A percentile compares a stretch with the other conserved stretches of the same genome.
Evolutionary conservation across 2,329 filamentous ascomycete genomes (phyloP).

Genomic region (Hypoxylon sp.): DNA sequence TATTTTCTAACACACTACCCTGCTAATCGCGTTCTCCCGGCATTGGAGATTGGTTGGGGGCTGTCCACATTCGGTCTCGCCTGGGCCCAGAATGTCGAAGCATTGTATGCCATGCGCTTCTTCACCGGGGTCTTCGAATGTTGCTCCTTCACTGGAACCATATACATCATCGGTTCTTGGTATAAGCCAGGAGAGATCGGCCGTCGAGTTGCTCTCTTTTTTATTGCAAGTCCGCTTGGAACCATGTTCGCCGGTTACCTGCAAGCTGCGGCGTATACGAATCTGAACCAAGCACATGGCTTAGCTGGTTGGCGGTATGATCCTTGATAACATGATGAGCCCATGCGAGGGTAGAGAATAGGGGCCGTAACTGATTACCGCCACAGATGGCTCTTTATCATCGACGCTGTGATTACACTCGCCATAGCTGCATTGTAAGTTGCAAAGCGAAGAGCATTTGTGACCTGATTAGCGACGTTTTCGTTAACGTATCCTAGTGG

Average conservation of each 20-base stretch:
- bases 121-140: constrained; percentile 52
- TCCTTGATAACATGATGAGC: constrained; percentile 1
- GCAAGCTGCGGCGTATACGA: constrained; percentile 66
- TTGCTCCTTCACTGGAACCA: constrained; percentile 47
- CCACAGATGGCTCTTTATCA: constrained; percentile 64
- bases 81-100: constrained; percentile 50
- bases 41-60: constrained; percentile 51
- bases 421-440: constrained; percentile 61
- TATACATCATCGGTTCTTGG: constrained; percentile 54
- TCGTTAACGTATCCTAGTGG: constrained; percentile 47
- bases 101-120: constrained; percentile 53
- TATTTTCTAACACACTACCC: constrained; percentile 55
- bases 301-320: constrained; percentile 60
- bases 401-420: constrained; percentile 69
- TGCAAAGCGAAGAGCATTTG: neutral
- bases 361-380: constrained; percentile 1
- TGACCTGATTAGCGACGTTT: neutral
- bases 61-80: constrained; percentile 49
- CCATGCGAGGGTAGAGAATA: neutral
- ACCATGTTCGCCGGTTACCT: constrained; percentile 65
- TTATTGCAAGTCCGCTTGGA: constrained; percentile 61
- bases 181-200: constrained; percentile 54
- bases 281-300: constrained; percentile 62
- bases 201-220: constrained; percentile 63
- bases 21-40: constrained; percentile 50